phyloP scores from a whole-genome alignment of 1,284 basidiomycete genomes.

The Apiotrichum domesticum region DNA sequence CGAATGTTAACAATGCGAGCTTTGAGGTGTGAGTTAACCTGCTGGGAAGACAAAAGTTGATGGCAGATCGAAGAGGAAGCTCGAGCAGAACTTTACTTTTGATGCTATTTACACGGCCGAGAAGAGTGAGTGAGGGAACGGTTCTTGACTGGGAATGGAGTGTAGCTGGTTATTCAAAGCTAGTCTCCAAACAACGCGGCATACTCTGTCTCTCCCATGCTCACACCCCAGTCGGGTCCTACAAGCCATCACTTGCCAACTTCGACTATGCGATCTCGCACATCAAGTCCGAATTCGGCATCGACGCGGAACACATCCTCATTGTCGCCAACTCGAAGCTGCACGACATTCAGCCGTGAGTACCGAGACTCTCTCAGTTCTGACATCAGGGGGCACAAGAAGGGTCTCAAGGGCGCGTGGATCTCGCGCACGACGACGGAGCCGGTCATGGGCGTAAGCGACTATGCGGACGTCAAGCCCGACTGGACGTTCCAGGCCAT shows the following conservation, averaged over 20 bases:
- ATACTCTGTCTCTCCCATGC: background rate
- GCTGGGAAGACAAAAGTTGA: too few species aligned
- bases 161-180: too few species aligned
- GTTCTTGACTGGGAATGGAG: too few species aligned
- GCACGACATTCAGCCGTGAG: constrained; percentile 32
- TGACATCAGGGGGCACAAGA: constrained; percentile 22
- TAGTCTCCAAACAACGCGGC: too few species aligned
- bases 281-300: constrained; percentile 24
- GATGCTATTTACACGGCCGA: constrained; percentile 33
- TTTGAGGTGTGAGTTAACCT: constrained; percentile 22
- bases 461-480: constrained; percentile 7
- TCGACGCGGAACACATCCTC: constrained; percentile 24
- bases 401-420: constrained; percentile 32
- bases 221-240: constrained; percentile 22
- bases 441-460: constrained; percentile 11
- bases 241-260: constrained; percentile 33
- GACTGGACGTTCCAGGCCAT: constrained; percentile 16
- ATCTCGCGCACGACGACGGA: constrained; percentile 25
- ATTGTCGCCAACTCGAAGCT: constrained; percentile 30
- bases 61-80: constrained; percentile 22
- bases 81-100: constrained; percentile 26
- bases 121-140: constrained; percentile 21
- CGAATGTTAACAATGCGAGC: constrained; percentile 31
- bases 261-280: constrained; percentile 29
- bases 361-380: background rate